Base-by-base conservation (phyloP, 225 moss, liverwort and hornwort genomes). In the Polytrichum commune region DNA sequence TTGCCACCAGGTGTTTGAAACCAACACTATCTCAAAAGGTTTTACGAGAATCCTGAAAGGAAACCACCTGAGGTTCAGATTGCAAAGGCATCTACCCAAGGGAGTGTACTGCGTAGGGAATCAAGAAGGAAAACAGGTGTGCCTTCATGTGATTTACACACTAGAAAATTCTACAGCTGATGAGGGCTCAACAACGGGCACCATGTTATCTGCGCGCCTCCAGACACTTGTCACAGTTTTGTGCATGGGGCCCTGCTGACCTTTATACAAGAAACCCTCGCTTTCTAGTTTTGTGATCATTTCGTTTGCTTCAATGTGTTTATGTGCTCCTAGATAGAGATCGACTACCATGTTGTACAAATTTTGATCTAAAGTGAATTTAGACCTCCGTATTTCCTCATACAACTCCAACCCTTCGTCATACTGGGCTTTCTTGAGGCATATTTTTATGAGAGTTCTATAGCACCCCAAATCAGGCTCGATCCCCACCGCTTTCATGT, bases 331-430 rank as follows among this genome's bases (percentile, higher is more conserved):
- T 22, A 65, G 67, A 75, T 87, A 93, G 70, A 98, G 82, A 66
- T 95, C 93, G 67, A 93, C 83, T 19, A 74, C 90, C n/a, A 93
- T 76, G 2, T 75, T 79, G 72, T 86, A 95, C 29, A 98, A 65
- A 62, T 91, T 86, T 10, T 85, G 77, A 69, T 98, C 98, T 22
- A 85, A 54, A 35, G 61, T 69, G 24, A 81, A 88, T 16, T 13
- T 46, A 1, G 55, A 55, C 6, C 70, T 53, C 8, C 81, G 72
- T 35, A 84, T 63, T 64, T 90, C 77, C 73, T 79, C 79, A 72
- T 82, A 95, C 8, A 92, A 53, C 55, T 62, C 63, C 68, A 71
- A 74, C 19, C 93, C 98, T 74, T 75, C 53, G 65, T 88, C 87
- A 67, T 90, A 90, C 58, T 83, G 66, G 24, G 80, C 74, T 27